phyloP scores from a whole-genome alignment of 768 basidiomycete species.

The Dioszegia hungarica region DNA sequence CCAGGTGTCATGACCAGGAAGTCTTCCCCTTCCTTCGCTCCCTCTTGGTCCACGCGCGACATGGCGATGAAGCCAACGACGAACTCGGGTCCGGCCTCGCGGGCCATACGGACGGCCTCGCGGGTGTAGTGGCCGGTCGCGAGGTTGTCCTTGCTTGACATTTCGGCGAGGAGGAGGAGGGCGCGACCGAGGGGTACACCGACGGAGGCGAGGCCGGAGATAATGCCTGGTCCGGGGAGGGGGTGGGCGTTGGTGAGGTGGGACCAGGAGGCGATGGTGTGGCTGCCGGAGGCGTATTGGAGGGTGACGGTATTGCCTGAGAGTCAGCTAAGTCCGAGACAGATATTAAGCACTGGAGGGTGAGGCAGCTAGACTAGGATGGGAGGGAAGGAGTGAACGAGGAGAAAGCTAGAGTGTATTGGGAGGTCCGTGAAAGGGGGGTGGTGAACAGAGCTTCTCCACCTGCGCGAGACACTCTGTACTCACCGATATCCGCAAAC shows the following conservation, averaged over 20 bases:
- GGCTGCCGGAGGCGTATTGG: conserved; percentile 87
- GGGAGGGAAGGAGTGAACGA: too few relatives aligned
- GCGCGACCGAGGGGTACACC: conserved; percentile 80
- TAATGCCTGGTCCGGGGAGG: conserved; percentile 90
- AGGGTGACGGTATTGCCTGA: conserved; percentile 91
- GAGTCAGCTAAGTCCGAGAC: not conserved
- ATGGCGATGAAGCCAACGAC: conserved; percentile 97
- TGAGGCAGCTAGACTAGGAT: not conserved
- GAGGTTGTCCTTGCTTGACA: conserved; percentile 86
- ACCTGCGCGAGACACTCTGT: too few relatives aligned
- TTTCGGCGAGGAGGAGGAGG: conserved; percentile 86
- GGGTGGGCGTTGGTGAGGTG: conserved; percentile 96
- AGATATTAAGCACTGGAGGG: not conserved
- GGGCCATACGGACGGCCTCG: conserved; percentile 80
- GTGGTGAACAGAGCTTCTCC: too few relatives aligned
- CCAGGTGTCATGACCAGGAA: conserved; percentile 90
- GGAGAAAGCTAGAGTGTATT: too few relatives aligned
- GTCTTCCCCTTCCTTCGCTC: conserved; percentile 56
- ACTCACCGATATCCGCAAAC: conserved; percentile 93
- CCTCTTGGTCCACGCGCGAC: conserved; percentile 61
- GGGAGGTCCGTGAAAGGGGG: too few relatives aligned
- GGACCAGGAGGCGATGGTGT: conserved; percentile 91
- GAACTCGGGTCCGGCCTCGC: conserved; percentile 66
- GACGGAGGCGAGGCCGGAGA: conserved; percentile 80
- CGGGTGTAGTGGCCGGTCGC: conserved; percentile 78